Evolutionary conservation across 2,329 filamentous ascomycete genomes (phyloP), one percentile per base, ranked within the genome.

Genomic region (Ceratocystis cubensis): DNA sequence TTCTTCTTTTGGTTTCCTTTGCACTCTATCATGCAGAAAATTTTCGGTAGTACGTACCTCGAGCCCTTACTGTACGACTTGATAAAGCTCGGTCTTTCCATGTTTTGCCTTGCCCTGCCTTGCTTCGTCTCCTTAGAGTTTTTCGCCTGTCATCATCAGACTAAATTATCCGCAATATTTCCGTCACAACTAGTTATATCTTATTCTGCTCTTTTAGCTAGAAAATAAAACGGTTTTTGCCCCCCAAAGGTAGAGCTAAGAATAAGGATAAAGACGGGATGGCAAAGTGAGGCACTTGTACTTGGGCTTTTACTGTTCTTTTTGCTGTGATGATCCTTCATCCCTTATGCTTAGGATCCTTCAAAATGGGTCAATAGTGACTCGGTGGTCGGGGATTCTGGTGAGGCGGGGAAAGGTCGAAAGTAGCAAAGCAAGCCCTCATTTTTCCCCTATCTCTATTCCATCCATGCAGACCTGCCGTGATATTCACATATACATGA

Each of bases 1-100:
- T 15, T 53, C 48, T 53, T 53, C 48, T 53, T 10, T 53, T 5
- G 10, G 48, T 53, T 53, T 53, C 48, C 25, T 53, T 53, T 53
- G 48, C 48, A 53, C 48, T 53, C 48, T 53, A 53, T 53, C 48
- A 10, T 53, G 48, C 48, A 53, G 48, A 53, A 53, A 53, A 25
- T 53, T 53, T 53, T 53, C 48, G 48, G 48, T 53, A 53, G 48
- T 28, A 53, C 22, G 48, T 53, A 53, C 48, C 48, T 53, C 25
- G 48, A n/a, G 48, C 22, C 37, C 13, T 25, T 53, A 53, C 25
- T 53, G 48, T 53, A 20, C 25, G 20, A 53, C 48, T 53, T 53
- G 48, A 53, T n/a, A 20, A 59, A 59, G 56, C 56, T 37, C 33
- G 28, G 15, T 53, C 48, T 28, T 53, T 25, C 48, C 48, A 53